phyloP scores from a whole-genome alignment of 108 stramenopile genomes.

The Fragilariopsis cylindrus region DNA sequence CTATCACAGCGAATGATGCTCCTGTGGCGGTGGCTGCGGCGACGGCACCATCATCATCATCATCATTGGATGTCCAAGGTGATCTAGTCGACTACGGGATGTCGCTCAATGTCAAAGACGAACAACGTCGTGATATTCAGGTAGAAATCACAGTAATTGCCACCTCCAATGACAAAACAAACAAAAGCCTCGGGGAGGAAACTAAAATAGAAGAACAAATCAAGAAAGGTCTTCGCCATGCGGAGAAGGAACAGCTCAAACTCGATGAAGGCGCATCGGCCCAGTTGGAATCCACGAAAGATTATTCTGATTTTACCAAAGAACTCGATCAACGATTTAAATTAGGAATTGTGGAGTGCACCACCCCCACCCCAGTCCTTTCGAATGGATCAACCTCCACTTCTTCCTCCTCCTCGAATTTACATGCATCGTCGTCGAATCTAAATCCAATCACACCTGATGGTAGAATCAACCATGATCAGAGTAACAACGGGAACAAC shows the following conservation, averaged over 20 bases:
- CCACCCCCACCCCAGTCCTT: neutral
- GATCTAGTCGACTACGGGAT: constrained; percentile 12
- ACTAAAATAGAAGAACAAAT: neutral
- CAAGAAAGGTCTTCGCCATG: constrained; percentile 9
- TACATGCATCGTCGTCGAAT: neutral
- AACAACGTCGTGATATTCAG: neutral
- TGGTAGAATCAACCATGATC: neutral
- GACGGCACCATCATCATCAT: neutral
- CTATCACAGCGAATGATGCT: no score
- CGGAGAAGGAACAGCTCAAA: neutral
- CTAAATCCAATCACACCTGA: neutral
- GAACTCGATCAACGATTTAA: neutral
- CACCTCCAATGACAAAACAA: neutral
- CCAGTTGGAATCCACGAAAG: neutral
- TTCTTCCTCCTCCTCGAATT: neutral
- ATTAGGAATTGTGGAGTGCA: neutral
- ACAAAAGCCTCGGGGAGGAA: neutral
- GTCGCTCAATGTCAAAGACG: constrained; percentile 10
- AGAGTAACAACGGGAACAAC: neutral
- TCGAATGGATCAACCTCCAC: neutral
- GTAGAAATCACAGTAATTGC: constrained; percentile 4
- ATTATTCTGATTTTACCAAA: neutral
- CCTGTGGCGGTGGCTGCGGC: no score
- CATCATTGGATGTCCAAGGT: neutral
- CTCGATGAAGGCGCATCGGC: constrained; percentile 6